These are phyloP conservation scores for Cercophora samala DNA, from an alignment of 495 filamentous ascomycete species.

Conservation along the genomic window DNA sequence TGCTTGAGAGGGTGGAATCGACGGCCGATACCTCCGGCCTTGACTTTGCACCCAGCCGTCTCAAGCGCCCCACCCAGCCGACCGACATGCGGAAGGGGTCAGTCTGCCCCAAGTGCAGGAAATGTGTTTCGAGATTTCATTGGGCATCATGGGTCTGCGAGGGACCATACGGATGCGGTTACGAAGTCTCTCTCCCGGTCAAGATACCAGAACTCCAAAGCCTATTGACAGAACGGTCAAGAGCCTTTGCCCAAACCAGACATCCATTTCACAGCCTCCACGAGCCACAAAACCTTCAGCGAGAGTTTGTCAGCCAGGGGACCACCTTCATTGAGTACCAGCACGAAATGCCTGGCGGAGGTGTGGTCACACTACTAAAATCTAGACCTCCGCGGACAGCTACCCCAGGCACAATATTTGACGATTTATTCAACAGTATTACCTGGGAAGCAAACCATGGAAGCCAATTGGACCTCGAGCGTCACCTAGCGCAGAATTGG, in stretches of 20 bases:
- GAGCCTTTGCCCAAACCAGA: background rate
- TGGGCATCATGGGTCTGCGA: slow-evolving; percentile 1
- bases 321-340: background rate
- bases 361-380: background rate
- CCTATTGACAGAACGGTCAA: background rate
- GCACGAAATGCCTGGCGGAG: background rate
- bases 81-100: slow-evolving; percentile 5
- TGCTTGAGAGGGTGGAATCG: background rate
- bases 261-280: slow-evolving; percentile 1
- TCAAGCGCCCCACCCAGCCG: background rate
- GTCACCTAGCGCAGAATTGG: background rate
- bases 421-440: slow-evolving; percentile 1
- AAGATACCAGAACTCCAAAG: background rate
- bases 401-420: slow-evolving; percentile 5
- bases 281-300: background rate
- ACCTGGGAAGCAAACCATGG: slow-evolving; percentile 3
- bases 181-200: background rate
- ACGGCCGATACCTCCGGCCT: background rate
- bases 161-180: background rate
- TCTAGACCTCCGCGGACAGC: background rate
- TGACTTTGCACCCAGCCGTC: background rate
- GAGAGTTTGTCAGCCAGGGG: background rate
- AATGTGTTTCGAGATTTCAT: background rate
- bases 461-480: background rate
- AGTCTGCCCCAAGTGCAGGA: slow-evolving; percentile 2